These are phyloP conservation scores for Brassica hybrid DNA, from an alignment of 441 rosid species.

Conservation along the genomic window DNA sequence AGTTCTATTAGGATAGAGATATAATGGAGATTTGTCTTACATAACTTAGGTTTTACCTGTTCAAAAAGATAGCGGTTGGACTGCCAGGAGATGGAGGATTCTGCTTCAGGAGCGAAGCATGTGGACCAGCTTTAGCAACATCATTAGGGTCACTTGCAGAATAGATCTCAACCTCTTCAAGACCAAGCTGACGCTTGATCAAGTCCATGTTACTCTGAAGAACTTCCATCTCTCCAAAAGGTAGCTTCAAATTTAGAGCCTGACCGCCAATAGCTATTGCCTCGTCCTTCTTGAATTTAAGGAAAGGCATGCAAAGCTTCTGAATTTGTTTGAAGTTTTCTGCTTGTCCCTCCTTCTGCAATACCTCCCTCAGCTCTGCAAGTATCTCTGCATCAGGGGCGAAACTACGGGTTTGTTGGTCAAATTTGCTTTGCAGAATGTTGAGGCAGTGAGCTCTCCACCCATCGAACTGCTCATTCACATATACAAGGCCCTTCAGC, in stretches of 20 bases:
- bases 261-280: slow-evolving; percentile 65
- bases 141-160: slow-evolving; percentile 55
- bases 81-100: slow-evolving; percentile 87
- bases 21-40: slow-evolving; percentile 3
- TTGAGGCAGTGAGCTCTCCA: slow-evolving; percentile 88
- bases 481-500: slow-evolving; percentile 70
- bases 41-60: slow-evolving; percentile 46
- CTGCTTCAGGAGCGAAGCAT: slow-evolving; percentile 56
- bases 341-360: slow-evolving; percentile 65
- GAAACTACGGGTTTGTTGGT: slow-evolving; percentile 48
- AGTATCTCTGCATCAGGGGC: slow-evolving; percentile 69
- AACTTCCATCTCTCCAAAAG: slow-evolving; percentile 88
- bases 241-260: slow-evolving; percentile 78
- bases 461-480: slow-evolving; percentile 83
- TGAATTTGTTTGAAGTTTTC: slow-evolving; percentile 67
- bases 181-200: slow-evolving; percentile 79
- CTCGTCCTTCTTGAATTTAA: slow-evolving; percentile 89
- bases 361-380: slow-evolving; percentile 60
- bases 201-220: slow-evolving; percentile 74
- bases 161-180: slow-evolving; percentile 68
- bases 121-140: slow-evolving; percentile 58
- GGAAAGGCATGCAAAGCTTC: slow-evolving; percentile 88
- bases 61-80: slow-evolving; percentile 78
- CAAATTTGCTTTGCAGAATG: slow-evolving; percentile 70
- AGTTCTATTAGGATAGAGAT: too few species aligned